Conservation (phyloP, 805 yeast genomes). For the Brettanomyces sp. region DNA sequence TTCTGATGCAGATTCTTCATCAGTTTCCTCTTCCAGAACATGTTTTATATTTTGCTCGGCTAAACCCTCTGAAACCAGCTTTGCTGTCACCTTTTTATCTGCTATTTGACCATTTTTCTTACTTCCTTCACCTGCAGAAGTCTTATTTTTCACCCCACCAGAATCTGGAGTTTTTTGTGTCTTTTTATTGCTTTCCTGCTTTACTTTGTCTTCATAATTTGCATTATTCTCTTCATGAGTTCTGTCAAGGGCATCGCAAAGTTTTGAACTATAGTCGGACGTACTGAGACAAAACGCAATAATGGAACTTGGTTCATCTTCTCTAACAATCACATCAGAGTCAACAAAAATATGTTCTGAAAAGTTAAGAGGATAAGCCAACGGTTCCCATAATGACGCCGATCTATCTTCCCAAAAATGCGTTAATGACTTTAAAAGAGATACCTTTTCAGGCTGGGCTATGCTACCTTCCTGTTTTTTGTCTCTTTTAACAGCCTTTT, state of each 20-base stretch:
- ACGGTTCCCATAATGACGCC: conserved; percentile 89
- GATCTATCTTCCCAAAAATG: conserved; percentile 98
- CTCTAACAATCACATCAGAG: conserved; percentile 86
- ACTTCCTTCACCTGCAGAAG: too few relatives aligned
- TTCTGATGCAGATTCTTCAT: not conserved
- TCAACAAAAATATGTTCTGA: conserved; percentile 90
- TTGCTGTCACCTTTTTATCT: not conserved
- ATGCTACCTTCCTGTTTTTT: conserved; percentile 9
- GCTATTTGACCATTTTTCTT: not conserved
- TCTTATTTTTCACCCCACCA: too few relatives aligned
- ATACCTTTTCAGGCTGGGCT: conserved; percentile 57
- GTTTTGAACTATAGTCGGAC: conserved; percentile 53
- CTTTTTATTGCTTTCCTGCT: not conserved
- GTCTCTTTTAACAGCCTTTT: conserved; percentile 1
- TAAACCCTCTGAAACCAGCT: too few relatives aligned
- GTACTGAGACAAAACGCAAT: conserved; percentile 89
- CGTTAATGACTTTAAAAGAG: conserved; percentile 73
- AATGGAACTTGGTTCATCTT: conserved; percentile 91
- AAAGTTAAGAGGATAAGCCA: conserved; percentile 70
- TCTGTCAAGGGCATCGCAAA: conserved; percentile 13
- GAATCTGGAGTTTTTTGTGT: too few relatives aligned
- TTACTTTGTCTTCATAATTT: not conserved
- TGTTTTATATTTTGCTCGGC: not conserved
- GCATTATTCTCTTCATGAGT: not conserved
- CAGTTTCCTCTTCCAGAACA: too few relatives aligned